Percentiles rank a stretch among this genome's conserved stretches.
These are phyloP conservation scores for Dryas octopetala DNA, from an alignment of 306 rosid species.

Conservation along the genomic window DNA sequence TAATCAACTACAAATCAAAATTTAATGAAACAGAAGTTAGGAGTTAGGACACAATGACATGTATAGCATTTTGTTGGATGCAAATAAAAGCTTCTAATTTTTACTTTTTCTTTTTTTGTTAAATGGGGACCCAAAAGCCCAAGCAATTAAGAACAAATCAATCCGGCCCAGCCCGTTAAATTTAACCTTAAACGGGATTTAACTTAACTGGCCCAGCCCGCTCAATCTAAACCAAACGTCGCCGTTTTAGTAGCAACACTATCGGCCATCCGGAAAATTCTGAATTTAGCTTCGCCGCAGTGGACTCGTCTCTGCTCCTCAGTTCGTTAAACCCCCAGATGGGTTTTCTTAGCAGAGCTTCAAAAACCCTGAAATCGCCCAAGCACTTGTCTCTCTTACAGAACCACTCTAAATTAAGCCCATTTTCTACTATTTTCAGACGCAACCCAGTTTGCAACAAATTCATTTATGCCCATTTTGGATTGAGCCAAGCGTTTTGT, in stretches of 20 bases:
- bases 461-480: conserved; percentile 27
- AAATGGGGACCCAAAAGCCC: too few relatives aligned
- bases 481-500: conserved; percentile 44
- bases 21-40: too few relatives aligned
- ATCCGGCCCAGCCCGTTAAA: not conserved
- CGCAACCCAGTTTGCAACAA: conserved; percentile 19
- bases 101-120: too few relatives aligned
- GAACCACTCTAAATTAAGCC: conserved; percentile 17
- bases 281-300: not conserved
- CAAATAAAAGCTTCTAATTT: too few relatives aligned
- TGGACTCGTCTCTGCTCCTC: not conserved
- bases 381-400: conserved; percentile 31
- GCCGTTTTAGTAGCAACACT: not conserved
- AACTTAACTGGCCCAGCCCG: not conserved
- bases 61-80: too few relatives aligned
- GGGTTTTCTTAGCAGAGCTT: conserved; percentile 69
- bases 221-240: not conserved
- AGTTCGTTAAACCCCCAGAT: conserved; percentile 54
- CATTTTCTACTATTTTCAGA: conserved; percentile 28
- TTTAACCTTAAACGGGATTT: too few relatives aligned
- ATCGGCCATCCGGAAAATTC: not conserved
- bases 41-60: too few relatives aligned
- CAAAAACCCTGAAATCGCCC: conserved; percentile 47
- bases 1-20: too few relatives aligned
- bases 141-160: too few relatives aligned